These are phyloP conservation scores for Polytrichum formosum DNA, from an alignment of 225 moss, liverwort and hornwort genomes.

Conservation along the genomic window DNA sequence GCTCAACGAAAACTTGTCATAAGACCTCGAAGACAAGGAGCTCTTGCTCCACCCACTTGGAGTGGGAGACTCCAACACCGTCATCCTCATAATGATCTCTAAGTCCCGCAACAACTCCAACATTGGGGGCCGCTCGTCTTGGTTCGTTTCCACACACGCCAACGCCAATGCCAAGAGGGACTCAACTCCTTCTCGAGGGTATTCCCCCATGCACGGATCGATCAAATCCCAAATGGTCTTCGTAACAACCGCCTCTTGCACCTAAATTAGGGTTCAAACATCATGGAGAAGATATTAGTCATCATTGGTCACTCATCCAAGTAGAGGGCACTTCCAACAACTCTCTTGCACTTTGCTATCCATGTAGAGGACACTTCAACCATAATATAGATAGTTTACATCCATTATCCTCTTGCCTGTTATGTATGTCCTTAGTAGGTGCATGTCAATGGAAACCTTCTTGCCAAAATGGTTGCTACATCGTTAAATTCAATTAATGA, in stretches of 20 bases:
- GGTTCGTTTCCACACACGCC: conserved; percentile 39
- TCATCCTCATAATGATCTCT: conserved; percentile 55
- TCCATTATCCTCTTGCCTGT: no score
- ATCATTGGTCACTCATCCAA: not conserved
- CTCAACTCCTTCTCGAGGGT: conserved; percentile 59
- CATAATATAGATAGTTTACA: no score
- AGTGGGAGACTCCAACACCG: conserved; percentile 19
- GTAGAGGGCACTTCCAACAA: not conserved
- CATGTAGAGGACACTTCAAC: no score
- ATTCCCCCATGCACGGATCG: conserved; percentile 63
- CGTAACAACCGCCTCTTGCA: conserved; percentile 19
- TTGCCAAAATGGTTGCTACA: no score
- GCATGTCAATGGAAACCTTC: no score
- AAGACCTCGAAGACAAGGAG: not conserved
- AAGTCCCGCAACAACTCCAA: conserved; percentile 56
- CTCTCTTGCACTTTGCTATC: no score
- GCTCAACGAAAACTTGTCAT: not conserved
- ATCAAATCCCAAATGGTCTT: conserved; percentile 34
- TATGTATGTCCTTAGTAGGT: no score
- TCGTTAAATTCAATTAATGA: no score
- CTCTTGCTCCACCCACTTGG: conserved; percentile 4
- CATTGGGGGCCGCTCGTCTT: conserved; percentile 69
- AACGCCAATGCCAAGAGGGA: conserved; percentile 45
- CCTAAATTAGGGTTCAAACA: conserved; percentile 8
- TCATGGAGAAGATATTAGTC: not conserved